These are phyloP conservation scores for Ophiocordyceps polyrhachis-furcata DNA, from an alignment of 2,329 filamentous ascomycete species.

Conservation along the genomic window DNA sequence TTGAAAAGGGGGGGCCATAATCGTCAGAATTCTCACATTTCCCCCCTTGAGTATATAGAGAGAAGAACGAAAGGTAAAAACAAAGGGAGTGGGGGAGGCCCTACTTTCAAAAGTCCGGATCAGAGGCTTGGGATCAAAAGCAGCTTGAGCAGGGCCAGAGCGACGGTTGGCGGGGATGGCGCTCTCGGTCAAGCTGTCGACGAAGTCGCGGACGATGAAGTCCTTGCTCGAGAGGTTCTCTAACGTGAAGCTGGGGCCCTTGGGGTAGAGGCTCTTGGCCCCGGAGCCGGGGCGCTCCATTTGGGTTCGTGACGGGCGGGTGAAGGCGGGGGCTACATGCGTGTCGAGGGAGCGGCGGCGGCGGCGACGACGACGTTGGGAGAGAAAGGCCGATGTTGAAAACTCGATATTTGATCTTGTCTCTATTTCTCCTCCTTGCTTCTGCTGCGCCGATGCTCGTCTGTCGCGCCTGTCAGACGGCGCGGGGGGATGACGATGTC, in stretches of 20 bases:
- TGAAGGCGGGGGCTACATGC: background rate
- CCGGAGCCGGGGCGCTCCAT: slow-evolving; percentile 20
- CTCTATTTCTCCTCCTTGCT: too few species aligned
- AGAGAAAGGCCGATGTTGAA: too few species aligned
- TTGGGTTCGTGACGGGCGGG: slow-evolving; percentile 10
- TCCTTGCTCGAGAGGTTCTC: slow-evolving; percentile 80
- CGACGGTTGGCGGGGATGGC: slow-evolving; percentile 64
- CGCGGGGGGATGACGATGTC: background rate
- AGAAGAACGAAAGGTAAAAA: too few species aligned
- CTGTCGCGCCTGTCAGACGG: too few species aligned
- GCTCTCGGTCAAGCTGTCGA: slow-evolving; percentile 78
- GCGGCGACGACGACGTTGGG: too few species aligned
- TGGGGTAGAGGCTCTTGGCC: slow-evolving; percentile 53
- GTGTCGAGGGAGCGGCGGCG: background rate
- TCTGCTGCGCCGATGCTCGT: too few species aligned
- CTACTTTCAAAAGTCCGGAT: slow-evolving; percentile 83
- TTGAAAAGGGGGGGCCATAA: slow-evolving; percentile 9
- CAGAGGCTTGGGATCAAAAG: slow-evolving; percentile 89
- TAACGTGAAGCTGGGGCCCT: slow-evolving; percentile 66
- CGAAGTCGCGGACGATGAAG: slow-evolving; percentile 96
- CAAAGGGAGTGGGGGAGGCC: slow-evolving; percentile 3
- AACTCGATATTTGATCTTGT: too few species aligned
- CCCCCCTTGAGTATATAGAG: background rate
- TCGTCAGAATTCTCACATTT: background rate
- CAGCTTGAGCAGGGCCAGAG: slow-evolving; percentile 44